A percentile compares a stretch with the other conserved stretches of the same genome.
Conservation (phyloP, 768 basidiomycete genomes). For the Tylopilus sp. region DNA sequence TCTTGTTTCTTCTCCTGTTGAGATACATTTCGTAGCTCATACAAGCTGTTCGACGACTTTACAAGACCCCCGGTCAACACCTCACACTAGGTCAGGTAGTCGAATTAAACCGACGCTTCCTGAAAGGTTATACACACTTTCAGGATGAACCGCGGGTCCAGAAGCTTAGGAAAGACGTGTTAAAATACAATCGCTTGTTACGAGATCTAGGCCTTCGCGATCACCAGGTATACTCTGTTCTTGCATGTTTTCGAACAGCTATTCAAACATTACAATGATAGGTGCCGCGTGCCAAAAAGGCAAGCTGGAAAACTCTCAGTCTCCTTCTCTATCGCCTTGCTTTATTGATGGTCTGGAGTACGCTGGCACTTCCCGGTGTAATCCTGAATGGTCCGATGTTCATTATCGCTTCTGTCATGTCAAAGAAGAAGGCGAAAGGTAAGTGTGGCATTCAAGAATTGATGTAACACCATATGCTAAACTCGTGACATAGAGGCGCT, state of each 20-base stretch:
- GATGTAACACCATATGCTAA: neutral
- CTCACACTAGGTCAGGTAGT: constrained; percentile 94
- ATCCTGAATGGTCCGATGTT: constrained; percentile 93
- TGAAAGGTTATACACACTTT: constrained; percentile 91
- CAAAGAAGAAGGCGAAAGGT: constrained; percentile 89
- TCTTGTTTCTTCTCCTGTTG: neutral
- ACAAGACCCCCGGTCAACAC: constrained; percentile 92
- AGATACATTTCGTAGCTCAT: constrained; percentile 59
- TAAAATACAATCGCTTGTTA: constrained; percentile 85
- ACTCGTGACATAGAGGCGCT: constrained; percentile 68
- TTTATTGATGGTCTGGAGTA: constrained; percentile 76
- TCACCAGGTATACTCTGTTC: constrained; percentile 63
- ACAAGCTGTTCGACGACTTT: constrained; percentile 90
- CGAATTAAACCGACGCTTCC: constrained; percentile 86
- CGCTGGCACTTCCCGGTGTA: constrained; percentile 85
- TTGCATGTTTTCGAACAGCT: neutral
- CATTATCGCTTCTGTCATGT: constrained; percentile 82
- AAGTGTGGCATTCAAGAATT: neutral
- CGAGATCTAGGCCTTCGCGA: constrained; percentile 90
- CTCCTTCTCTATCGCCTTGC: constrained; percentile 79
- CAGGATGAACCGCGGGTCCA: constrained; percentile 89
- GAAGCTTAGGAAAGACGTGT: constrained; percentile 72
- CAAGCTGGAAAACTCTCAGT: constrained; percentile 82
- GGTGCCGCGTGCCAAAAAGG: constrained; percentile 86
- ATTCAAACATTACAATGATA: constrained; percentile 25